Percentiles rank a stretch among this genome's conserved stretches.
Evolutionary conservation across 225 moss, liverwort and hornwort species (phyloP).

Genomic region (Asterella californica): DNA sequence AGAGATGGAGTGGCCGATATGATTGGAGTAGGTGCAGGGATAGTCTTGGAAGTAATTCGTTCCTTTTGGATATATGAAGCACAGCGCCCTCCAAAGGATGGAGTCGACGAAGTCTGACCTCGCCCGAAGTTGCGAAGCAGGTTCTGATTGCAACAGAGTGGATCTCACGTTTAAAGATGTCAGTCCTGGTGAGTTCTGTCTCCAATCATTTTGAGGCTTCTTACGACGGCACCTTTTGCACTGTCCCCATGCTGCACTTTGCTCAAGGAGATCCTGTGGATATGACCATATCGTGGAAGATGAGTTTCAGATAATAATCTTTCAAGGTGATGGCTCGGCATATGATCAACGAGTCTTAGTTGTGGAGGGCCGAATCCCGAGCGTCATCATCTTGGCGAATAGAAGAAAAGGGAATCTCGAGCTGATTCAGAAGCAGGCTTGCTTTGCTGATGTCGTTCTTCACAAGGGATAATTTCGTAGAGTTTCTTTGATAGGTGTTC

Average conservation of each 20-base stretch:
- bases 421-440: background rate
- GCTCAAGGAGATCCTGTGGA: no score
- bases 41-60: slow-evolving; percentile 19
- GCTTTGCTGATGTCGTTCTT: background rate
- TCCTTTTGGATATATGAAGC: background rate
- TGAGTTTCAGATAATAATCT: background rate
- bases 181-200: no score
- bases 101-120: slow-evolving; percentile 16
- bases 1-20: slow-evolving; percentile 42
- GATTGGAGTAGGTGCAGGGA: slow-evolving; percentile 29
- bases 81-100: slow-evolving; percentile 19
- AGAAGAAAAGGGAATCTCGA: background rate
- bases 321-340: background rate
- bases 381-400: background rate
- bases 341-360: background rate
- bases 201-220: no score
- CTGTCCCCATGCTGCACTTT: no score
- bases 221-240: no score
- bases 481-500: background rate
- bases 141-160: no score
- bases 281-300: no score
- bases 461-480: background rate
- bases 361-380: background rate
- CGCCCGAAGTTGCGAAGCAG: background rate
- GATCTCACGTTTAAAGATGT: no score